A percentile compares a stretch with the other conserved stretches of the same genome.
phyloP scores from a whole-genome alignment of 2,329 filamentous ascomycete species.

The Purpureocillium lavendulum region DNA sequence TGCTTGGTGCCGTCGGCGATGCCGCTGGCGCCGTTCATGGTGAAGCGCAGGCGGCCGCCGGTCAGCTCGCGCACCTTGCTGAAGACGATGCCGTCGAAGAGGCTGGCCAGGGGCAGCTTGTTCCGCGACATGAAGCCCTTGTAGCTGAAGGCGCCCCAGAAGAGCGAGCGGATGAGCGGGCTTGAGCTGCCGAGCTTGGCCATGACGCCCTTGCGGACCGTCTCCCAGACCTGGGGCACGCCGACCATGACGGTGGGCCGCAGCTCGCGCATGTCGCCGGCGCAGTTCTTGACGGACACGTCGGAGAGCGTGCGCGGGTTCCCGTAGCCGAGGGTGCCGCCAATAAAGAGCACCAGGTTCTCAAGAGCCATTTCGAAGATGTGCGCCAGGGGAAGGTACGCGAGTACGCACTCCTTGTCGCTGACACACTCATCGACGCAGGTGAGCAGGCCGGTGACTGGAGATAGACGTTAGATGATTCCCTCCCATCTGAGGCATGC shows the following conservation, averaged over 20 bases:
- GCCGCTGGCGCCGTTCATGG: conserved; percentile 90
- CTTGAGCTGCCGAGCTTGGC: conserved; percentile 66
- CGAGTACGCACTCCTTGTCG: conserved; percentile 70
- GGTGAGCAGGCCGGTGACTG: conserved; percentile 69
- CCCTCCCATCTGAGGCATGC: too few species aligned
- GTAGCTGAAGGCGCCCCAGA: conserved; percentile 57
- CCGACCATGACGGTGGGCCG: conserved; percentile 84
- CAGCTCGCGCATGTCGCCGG: conserved; percentile 89
- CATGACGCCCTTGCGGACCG: conserved; percentile 89
- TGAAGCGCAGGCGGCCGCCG: conserved; percentile 78
- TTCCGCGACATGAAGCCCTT: conserved; percentile 51
- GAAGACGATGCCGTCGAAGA: conserved; percentile 82
- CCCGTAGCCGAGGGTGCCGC: conserved; percentile 88
- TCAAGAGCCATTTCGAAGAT: conserved; percentile 97
- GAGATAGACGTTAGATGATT: too few species aligned
- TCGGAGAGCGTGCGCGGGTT: conserved; percentile 86
- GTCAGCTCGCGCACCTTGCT: conserved; percentile 86
- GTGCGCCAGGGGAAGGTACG: conserved; percentile 89
- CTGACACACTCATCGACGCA: conserved; percentile 73
- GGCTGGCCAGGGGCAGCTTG: conserved; percentile 54
- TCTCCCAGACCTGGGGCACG: conserved; percentile 96
- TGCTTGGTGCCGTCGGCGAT: conserved; percentile 80
- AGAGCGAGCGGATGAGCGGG: conserved; percentile 65
- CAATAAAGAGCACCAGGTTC: conserved; percentile 81
- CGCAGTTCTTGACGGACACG: conserved; percentile 76